phyloP scores from a whole-genome alignment of 2,329 filamentous ascomycete species.

The Aspergillus clavatus region DNA sequence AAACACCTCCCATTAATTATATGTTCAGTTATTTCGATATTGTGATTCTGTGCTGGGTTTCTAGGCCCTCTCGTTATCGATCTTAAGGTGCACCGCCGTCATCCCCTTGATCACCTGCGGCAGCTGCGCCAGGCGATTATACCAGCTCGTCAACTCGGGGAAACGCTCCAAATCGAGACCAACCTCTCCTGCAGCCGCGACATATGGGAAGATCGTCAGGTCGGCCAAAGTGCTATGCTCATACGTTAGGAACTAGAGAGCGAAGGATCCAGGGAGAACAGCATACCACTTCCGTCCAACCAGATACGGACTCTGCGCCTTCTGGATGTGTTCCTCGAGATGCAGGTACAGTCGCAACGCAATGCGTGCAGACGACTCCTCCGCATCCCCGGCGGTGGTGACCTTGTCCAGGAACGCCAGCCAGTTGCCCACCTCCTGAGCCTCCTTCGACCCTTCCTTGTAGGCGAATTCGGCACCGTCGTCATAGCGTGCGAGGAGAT shows the following conservation, averaged over 20 bases:
- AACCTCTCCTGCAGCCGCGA: constrained; percentile 3
- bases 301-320: constrained; percentile 2
- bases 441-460: constrained; percentile 1
- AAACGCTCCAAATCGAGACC: constrained; percentile 10
- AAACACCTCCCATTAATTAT: too few relatives aligned
- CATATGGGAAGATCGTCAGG: constrained; percentile 7
- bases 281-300: constrained; percentile 12
- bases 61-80: too few relatives aligned
- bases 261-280: too few relatives aligned
- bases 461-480: constrained; percentile 1
- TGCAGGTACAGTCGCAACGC: constrained; percentile 8
- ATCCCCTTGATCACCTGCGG: constrained; percentile 5
- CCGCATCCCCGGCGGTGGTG: background rate
- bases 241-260: background rate
- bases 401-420: background rate
- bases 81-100: background rate
- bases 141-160: constrained; percentile 13
- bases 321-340: constrained; percentile 9
- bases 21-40: too few relatives aligned
- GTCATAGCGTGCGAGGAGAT: constrained; percentile 6
- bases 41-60: too few relatives aligned
- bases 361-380: constrained; percentile 1
- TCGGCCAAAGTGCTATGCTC: constrained; percentile 12
- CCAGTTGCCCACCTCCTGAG: constrained; percentile 1
- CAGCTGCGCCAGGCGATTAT: constrained; percentile 4